Conservation (phyloP, 345 rosid genomes). For the Salix caprea region DNA sequence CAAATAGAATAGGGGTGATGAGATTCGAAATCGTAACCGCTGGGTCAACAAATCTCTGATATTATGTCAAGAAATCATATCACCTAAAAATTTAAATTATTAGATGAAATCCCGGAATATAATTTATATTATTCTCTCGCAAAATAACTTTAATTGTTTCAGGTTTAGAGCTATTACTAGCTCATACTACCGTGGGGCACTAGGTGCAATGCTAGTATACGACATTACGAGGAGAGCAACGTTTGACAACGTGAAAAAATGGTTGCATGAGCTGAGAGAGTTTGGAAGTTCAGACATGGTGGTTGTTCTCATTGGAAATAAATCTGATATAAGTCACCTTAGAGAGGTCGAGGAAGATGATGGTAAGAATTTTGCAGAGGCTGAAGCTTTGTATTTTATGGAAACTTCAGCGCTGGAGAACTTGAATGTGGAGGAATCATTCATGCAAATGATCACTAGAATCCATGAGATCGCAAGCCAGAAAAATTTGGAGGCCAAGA, state of each 20-base stretch:
- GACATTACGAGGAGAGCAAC: constrained; percentile 66
- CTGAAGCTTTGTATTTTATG: constrained; percentile 58
- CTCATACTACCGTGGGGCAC: constrained; percentile 83
- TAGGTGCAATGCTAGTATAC: constrained; percentile 71
- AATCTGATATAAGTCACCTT: constrained; percentile 44
- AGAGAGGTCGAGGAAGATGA: constrained; percentile 60
- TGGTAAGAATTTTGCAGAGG: constrained; percentile 53
- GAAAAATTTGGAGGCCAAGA: constrained; percentile 44
- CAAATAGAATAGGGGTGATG: too few relatives aligned
- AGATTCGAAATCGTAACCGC: fast-evolving
- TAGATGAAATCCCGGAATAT: fast-evolving
- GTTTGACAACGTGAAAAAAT: constrained; percentile 48
- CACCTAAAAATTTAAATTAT: fast-evolving
- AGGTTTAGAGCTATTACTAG: constrained; percentile 90
- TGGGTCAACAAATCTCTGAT: too few relatives aligned
- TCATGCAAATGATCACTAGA: constrained; percentile 52
- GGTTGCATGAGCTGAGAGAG: constrained; percentile 65
- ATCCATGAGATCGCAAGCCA: constrained; percentile 51
- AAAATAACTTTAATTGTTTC: background rate
- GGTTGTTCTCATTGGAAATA: constrained; percentile 71
- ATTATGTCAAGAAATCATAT: fast-evolving
- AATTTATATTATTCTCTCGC: too few relatives aligned
- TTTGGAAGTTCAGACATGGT: constrained; percentile 51
- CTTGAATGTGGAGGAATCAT: constrained; percentile 68
- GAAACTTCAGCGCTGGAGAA: constrained; percentile 80